Base-by-base conservation (phyloP, 2,329 filamentous ascomycete species). In the Huntiella abstrusa region DNA sequence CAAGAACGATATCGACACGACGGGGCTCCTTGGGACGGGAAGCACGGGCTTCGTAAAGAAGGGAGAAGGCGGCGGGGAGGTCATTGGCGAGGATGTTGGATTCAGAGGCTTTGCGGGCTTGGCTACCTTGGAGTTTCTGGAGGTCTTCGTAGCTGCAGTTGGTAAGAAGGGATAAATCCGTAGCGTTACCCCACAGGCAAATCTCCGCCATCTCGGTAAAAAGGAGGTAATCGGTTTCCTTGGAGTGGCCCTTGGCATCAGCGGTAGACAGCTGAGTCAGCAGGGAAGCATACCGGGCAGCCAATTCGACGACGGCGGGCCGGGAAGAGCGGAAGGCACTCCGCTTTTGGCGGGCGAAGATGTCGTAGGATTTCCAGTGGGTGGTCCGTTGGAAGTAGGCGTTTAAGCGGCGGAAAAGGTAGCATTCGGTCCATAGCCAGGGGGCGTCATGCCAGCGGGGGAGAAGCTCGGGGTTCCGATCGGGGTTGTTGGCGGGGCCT, bases 171-270 rank as follows among this genome's bases (percentile, higher is more conserved):
- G 85, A 93, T 11, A 96, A 69, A 60, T 96, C 91, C 0, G 88
- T 96, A 1, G 88, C 91, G 60, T 96, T 96, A 8, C 88, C 88
- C 88, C 88, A 96, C 2, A 96, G 73, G 59, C 87, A 95, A 54
- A 95, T 91, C 67, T 95, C 85, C 62, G 80, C 87, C 81, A 96
- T 92, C 59, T 96, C 88, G 17, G 70, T 70, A 64, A 96, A 96
- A 19, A 95, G 66, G 0, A 87, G 62, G 57, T 76, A 75, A 58
- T 92, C 83, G 0, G 83, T 77, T 47, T 80, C 73, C 3, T 66
- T 66, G 37, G 68, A 64, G 42, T 67, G 63, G 53, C 72, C 70
- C 5, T 62, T 59, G 37, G 72, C 68, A 33, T 91, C 66, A 58
- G 87, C 73, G 34, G 68, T 64, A 28, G 40, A 33, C n/a, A 50